These are phyloP conservation scores for Claviceps quebecensis DNA, from an alignment of 2,329 filamentous ascomycete species.

Conservation along the genomic window DNA sequence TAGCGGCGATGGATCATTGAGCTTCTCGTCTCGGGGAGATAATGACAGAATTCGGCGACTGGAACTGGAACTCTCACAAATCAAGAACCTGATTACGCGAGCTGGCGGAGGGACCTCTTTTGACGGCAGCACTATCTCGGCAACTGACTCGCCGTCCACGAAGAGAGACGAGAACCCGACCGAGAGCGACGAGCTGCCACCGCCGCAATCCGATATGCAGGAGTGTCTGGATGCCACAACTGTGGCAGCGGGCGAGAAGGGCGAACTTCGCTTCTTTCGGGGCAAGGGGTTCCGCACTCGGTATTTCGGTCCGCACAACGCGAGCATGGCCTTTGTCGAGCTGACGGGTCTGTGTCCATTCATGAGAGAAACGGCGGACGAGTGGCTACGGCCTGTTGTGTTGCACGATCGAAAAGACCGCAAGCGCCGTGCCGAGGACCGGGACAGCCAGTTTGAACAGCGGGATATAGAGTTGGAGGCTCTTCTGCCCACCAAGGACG, in stretches of 20 bases:
- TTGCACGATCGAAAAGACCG: slow-evolving; percentile 42
- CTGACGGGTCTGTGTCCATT: slow-evolving; percentile 43
- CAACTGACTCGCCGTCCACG: slow-evolving; percentile 29
- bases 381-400: slow-evolving; percentile 45
- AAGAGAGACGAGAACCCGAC: slow-evolving; percentile 26
- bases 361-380: slow-evolving; percentile 48
- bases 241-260: slow-evolving; percentile 28
- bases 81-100: slow-evolving; percentile 37
- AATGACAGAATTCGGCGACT: slow-evolving; percentile 44
- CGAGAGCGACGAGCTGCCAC: slow-evolving; percentile 19
- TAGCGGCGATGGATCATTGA: slow-evolving; percentile 14
- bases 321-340: slow-evolving; percentile 46
- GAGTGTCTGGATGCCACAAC: slow-evolving; percentile 27
- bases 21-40: slow-evolving; percentile 27
- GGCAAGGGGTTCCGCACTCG: slow-evolving; percentile 46
- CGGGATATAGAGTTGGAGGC: slow-evolving; percentile 36
- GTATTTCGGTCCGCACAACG: slow-evolving; percentile 47
- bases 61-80: slow-evolving; percentile 43
- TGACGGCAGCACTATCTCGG: slow-evolving; percentile 37
- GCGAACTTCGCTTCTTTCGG: slow-evolving; percentile 42
- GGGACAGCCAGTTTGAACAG: slow-evolving; percentile 33
- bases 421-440: slow-evolving; percentile 36
- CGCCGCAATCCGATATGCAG: slow-evolving; percentile 22
- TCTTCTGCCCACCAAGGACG: slow-evolving; percentile 31
- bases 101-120: slow-evolving; percentile 25